Evolutionary conservation across 352 stramenopile species (phyloP).

Genomic region (Phytophthora macrochlamydospora): DNA sequence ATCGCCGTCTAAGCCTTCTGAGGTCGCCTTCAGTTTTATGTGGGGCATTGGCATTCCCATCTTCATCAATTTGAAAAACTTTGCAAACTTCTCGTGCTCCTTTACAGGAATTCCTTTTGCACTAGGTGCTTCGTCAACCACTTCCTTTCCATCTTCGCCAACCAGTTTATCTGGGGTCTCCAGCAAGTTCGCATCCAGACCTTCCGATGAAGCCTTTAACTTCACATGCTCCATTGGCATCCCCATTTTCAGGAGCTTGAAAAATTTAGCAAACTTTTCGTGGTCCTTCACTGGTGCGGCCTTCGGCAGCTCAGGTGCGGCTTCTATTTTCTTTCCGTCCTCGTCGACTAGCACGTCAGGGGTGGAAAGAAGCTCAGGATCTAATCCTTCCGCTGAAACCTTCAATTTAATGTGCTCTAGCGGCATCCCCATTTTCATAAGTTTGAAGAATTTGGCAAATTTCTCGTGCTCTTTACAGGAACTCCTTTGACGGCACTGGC

Average conservation of each 20-base stretch:
- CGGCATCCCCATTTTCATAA: constrained; percentile 84
- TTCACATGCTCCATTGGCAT: constrained; percentile 90
- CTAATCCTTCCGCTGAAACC: constrained; percentile 60
- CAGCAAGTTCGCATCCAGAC: constrained; percentile 55
- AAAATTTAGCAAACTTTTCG: constrained; percentile 93
- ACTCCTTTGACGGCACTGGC: constrained; percentile 34
- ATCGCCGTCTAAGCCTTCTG: constrained; percentile 65
- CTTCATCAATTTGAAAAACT: constrained; percentile 95
- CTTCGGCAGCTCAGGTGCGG: constrained; percentile 21
- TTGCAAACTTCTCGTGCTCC: constrained; percentile 73
- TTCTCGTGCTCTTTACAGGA: constrained; percentile 83
- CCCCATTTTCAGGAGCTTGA: constrained; percentile 92
- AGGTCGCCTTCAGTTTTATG: constrained; percentile 88
- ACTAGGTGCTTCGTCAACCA: constrained; percentile 16
- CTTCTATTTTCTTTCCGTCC: constrained; percentile 47
- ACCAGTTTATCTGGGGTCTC: constrained; percentile 67
- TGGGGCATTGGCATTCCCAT: constrained; percentile 87
- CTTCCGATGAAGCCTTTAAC: constrained; percentile 75
- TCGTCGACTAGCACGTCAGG: constrained; percentile 59
- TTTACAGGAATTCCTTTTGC: constrained; percentile 48
- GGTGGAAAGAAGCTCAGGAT: constrained; percentile 54
- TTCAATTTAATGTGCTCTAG: constrained; percentile 73
- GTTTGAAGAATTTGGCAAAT: constrained; percentile 84
- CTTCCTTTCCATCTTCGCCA: constrained; percentile 60
- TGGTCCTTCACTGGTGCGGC: constrained; percentile 82